phyloP scores from a whole-genome alignment of 495 filamentous ascomycete genomes.

The Hyaloscypha hepaticicola region DNA sequence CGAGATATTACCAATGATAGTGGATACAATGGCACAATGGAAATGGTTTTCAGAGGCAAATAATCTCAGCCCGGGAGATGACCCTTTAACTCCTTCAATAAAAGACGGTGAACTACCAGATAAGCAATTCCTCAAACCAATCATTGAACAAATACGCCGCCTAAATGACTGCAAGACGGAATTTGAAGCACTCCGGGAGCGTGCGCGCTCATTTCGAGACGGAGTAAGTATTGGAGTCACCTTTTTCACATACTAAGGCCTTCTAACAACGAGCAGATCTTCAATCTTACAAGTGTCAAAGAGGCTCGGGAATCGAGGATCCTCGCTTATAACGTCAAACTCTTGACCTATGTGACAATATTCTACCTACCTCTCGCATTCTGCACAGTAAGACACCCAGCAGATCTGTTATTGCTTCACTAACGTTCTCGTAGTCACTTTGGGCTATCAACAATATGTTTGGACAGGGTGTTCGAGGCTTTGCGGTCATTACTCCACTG shows the following conservation, averaged over 20 bases:
- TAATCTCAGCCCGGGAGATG: background rate
- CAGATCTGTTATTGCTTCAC: background rate
- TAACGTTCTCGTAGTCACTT: background rate
- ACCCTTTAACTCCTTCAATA: background rate
- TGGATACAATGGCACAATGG: slow-evolving; percentile 6
- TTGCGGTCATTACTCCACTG: background rate
- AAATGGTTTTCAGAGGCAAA: background rate
- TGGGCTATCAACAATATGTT: slow-evolving; percentile 19
- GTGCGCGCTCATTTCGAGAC: background rate
- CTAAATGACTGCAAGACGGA: background rate
- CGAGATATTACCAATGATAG: background rate
- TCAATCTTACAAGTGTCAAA: background rate
- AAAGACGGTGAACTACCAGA: background rate
- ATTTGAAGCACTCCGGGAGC: slow-evolving; percentile 1
- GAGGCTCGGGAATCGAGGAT: slow-evolving; percentile 8
- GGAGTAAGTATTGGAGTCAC: background rate
- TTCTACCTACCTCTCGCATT: background rate
- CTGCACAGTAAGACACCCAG: background rate
- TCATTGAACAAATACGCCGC: background rate
- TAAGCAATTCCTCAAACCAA: background rate
- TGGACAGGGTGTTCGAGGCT: slow-evolving; percentile 7
- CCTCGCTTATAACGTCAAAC: background rate
- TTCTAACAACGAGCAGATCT: background rate
- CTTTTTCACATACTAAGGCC: background rate
- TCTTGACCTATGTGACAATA: slow-evolving; percentile 3